Conservation (phyloP, 192 early-diverging fungal genomes). For the Chytriomyces sp. region DNA sequence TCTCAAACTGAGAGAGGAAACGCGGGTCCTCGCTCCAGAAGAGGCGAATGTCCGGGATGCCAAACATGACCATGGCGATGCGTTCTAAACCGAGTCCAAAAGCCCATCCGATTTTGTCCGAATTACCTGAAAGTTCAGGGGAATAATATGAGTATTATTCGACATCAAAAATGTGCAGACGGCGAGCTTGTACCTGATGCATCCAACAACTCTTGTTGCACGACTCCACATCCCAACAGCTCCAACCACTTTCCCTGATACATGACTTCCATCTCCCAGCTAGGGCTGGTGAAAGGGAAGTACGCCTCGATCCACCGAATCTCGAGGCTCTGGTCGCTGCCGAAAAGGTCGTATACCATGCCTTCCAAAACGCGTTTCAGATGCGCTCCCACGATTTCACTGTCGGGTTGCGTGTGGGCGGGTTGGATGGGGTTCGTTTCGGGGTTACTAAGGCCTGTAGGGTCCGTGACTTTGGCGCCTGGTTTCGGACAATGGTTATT, state of each 20-base stretch:
- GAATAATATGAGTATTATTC: not conserved
- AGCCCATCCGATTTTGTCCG: slow-evolving; percentile 91
- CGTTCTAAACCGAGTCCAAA: slow-evolving; percentile 97
- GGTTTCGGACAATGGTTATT: not conserved
- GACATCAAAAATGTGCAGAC: not conserved
- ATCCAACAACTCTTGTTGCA: slow-evolving; percentile 81
- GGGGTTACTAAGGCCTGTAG: slow-evolving; percentile 4
- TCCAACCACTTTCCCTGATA: slow-evolving; percentile 95
- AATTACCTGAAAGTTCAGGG: slow-evolving; percentile 44
- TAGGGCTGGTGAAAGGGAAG: slow-evolving; percentile 95
- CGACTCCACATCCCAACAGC: slow-evolving; percentile 90
- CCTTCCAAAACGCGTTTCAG: slow-evolving; percentile 82
- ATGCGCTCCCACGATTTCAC: slow-evolving; percentile 61
- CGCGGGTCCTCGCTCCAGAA: slow-evolving; percentile 92
- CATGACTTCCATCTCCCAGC: slow-evolving; percentile 95
- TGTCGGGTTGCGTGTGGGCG: slow-evolving; percentile 64
- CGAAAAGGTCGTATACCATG: slow-evolving; percentile 76
- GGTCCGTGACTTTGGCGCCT: slow-evolving; percentile 30
- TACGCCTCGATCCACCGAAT: slow-evolving; percentile 94
- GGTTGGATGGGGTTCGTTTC: slow-evolving; percentile 26
- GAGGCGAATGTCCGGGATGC: slow-evolving; percentile 92
- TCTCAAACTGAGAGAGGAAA: slow-evolving; percentile 83
- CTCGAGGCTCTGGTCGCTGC: slow-evolving; percentile 61
- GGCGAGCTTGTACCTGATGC: slow-evolving; percentile 50
- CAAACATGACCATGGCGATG: slow-evolving; percentile 93